A percentile compares a stretch with the other conserved stretches of the same genome.
Conservation (phyloP, 129 eudicot species). For the Sambucus nigra region DNA sequence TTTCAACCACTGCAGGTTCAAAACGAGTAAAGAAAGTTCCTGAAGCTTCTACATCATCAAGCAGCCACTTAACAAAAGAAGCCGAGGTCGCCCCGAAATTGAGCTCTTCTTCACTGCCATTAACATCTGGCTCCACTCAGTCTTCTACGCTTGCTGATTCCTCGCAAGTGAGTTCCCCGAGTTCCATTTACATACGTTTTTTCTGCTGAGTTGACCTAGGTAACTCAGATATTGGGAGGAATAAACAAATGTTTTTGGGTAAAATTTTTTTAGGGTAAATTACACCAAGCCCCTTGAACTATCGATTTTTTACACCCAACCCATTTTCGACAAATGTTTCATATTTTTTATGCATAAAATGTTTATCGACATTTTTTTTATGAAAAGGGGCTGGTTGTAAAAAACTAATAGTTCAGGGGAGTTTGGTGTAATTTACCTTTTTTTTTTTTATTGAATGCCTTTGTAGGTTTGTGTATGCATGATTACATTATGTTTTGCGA, state of each 20-base stretch:
- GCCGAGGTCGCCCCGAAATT: conserved; percentile 47
- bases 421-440: too few species aligned
- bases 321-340: not conserved
- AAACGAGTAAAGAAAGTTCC: conserved; percentile 76
- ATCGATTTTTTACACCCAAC: too few species aligned
- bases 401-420: too few species aligned
- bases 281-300: too few species aligned
- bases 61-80: conserved; percentile 53
- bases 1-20: conserved; percentile 89
- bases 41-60: conserved; percentile 56
- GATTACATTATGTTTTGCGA: too few species aligned
- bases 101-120: conserved; percentile 32
- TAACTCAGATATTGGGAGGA: not conserved
- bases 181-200: not conserved
- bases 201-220: not conserved
- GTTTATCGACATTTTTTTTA: too few species aligned
- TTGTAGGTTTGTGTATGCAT: too few species aligned
- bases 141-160: conserved; percentile 35
- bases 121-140: conserved; percentile 32
- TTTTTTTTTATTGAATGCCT: too few species aligned
- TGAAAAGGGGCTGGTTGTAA: too few species aligned
- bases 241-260: not conserved
- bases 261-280: too few species aligned
- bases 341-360: not conserved
- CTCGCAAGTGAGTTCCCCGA: conserved; percentile 49